A percentile compares a stretch with the other conserved stretches of the same genome.
These are phyloP conservation scores for Penicillium glabrum DNA, from an alignment of 2,329 filamentous ascomycete genomes.

Conservation along the genomic window DNA sequence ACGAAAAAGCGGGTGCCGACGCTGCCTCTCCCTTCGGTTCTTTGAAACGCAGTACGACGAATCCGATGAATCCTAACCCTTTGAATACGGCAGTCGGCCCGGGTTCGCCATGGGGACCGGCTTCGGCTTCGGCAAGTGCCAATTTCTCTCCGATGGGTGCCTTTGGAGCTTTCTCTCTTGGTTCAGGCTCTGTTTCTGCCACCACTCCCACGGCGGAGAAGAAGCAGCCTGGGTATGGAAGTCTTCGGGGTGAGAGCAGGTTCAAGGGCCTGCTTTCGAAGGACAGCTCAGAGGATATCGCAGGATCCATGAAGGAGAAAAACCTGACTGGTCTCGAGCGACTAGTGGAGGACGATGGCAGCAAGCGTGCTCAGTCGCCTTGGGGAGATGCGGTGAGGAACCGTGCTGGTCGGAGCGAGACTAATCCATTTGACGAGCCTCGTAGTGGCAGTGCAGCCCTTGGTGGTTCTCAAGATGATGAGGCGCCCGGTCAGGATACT, in stretches of 20 bases:
- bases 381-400: conserved; percentile 52
- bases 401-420: conserved; percentile 49
- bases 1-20: conserved; percentile 51
- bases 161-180: conserved; percentile 86
- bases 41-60: conserved; percentile 58
- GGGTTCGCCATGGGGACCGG: conserved; percentile 59
- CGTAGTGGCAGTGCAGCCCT: conserved; percentile 65
- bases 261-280: conserved; percentile 84
- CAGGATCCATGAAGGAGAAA: conserved; percentile 55
- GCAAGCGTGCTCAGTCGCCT: conserved; percentile 48
- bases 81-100: conserved; percentile 51
- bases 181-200: conserved; percentile 44
- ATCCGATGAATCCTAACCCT: conserved; percentile 50
- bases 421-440: conserved; percentile 53
- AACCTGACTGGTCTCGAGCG: conserved; percentile 53
- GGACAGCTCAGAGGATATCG: conserved; percentile 67
- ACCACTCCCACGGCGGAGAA: conserved; percentile 64
- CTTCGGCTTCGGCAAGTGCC: conserved; percentile 59
- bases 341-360: conserved; percentile 52
- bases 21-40: conserved; percentile 51
- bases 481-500: conserved; percentile 41
- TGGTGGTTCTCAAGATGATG: conserved; percentile 71
- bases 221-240: conserved; percentile 65
- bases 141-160: conserved; percentile 73
- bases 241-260: conserved; percentile 72